Evolutionary conservation across 805 yeast genomes (phyloP), one percentile per base, ranked within the genome.

Genomic region (Metschnikowia lochheadii): DNA sequence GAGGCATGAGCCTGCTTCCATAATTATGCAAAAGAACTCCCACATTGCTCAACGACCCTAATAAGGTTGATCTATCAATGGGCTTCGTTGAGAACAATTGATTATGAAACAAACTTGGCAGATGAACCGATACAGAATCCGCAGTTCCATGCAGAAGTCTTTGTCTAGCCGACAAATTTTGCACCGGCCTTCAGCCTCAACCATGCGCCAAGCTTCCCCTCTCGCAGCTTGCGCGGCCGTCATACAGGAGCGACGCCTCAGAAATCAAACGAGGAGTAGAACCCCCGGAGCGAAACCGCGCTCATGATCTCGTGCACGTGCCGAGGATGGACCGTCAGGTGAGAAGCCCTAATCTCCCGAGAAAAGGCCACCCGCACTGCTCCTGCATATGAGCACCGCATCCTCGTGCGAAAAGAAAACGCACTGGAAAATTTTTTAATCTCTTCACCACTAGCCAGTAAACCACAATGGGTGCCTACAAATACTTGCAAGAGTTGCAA

Each of bases 401-500:
- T 26, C 18, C 41, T 36, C 35, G 47, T 33, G 47, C 47, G 41
- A 44, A 44, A n/a, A 42, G 34, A 29, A 20, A n/a, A 17, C 32
- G 13, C 26, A 8, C 10, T 13, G 17, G 14, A 18, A 44, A 44
- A 44, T 23, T 15, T 15, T 35, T 44, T 44, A 26, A 18, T 6
- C 26, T 15, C 38, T 33, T 20, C 38, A 42, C 14, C 45, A 42
- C 45, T 46, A 41, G 21, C 35, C 45, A 49, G 40, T 38, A 47
- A 49, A 40, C 36, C 29, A 79, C 67, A 78, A 87, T 92, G 99
- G 98, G 99, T 85, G 99, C 98, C 84, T 94, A 94, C 96, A 94
- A 94, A 79, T 94, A 94, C 80, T 85, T 94, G 77, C 97, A 92
- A 82, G 99, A 94, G 82, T 84, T 94, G 78, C 94, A 90, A 79